Base-by-base conservation (phyloP, 306 rosid genomes). In the Ormosia emarginata region DNA sequence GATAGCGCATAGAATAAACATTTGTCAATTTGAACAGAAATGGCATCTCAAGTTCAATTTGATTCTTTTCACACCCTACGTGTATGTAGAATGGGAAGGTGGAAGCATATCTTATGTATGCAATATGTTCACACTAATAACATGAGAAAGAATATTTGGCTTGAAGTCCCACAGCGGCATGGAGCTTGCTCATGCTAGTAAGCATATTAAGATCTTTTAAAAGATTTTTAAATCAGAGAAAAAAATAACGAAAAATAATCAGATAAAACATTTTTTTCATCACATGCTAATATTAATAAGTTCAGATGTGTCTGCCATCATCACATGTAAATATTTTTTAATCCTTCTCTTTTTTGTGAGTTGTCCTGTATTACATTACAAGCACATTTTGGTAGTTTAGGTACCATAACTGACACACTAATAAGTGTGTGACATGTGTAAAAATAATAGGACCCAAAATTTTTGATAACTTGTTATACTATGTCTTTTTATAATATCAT, bases 121-220 rank as follows among this genome's bases (percentile, higher is more conserved):
- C 29, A 30, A 33, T n/a, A 62, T 74, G 86, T 82, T 86, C 89
- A 82, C 86, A 82, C 86, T 44, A 34, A 34, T 44, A 34, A 34
- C 40, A 55, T 34, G 47, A 66, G 59, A 41, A n/a, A 40, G 15
- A 36, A 61, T 50, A 41, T 10, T 10, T 1, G 18, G 29, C 5
- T 82, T 43, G 2, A 34, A 30, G 58, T 34, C 15, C 14, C n/a
- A 5, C 5, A 14, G 17, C 5, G 56, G 85, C 88, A 80, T 85
- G 85, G 32, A 75, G 30, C 82, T 61, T 69, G 78, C 78, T 39
- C 13, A 2, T 72, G 74, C 81, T 59, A 36, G 55, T 66, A 55
- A 65, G 37, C 57, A 13, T 2, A 3, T 2, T 0, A 56, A 79
- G 58, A 79, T 79, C 77, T 55, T 15, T 67, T 17, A 1, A 34